phyloP scores from a whole-genome alignment of 176 grass and related monocot species.

The Carex cristatella region DNA sequence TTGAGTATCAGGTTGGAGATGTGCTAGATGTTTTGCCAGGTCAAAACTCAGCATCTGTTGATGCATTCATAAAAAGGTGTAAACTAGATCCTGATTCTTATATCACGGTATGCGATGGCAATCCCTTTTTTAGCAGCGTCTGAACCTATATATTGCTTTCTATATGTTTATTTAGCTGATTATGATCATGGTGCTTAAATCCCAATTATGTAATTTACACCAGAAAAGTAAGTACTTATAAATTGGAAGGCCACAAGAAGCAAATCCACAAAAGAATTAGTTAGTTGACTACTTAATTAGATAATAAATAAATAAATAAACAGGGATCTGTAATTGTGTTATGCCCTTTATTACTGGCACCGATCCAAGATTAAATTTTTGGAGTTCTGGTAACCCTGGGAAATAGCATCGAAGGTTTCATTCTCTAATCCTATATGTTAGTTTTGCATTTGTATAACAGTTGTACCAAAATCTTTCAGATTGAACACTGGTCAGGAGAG shows the following conservation, averaged over 20 bases:
- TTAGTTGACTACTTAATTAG: not conserved
- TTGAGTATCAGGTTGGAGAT: constrained; percentile 72
- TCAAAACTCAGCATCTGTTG: constrained; percentile 57
- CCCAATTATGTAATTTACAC: constrained; percentile 2
- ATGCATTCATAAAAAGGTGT: constrained; percentile 80
- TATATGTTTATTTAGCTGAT: not conserved
- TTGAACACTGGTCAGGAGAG: constrained; percentile 22
- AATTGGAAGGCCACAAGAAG: not conserved
- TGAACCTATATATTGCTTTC: not conserved
- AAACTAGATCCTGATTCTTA: constrained; percentile 81
- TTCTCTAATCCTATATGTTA: not conserved
- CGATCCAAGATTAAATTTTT: not conserved
- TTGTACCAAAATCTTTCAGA: constrained; percentile 25
- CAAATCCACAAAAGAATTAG: not conserved
- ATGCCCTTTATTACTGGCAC: not conserved
- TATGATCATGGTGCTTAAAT: not conserved
- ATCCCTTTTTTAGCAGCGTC: constrained; percentile 10
- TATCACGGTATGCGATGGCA: constrained; percentile 55
- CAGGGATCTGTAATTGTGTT: not conserved
- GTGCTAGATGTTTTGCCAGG: constrained; percentile 72
- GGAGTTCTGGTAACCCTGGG: not conserved
- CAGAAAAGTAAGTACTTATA: not conserved
- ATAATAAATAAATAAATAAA: not conserved
- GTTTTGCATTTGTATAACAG: not conserved
- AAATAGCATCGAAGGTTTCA: not conserved